A percentile compares a stretch with the other conserved stretches of the same genome.
Evolutionary conservation across 1,139 yeast genomes (phyloP).

Genomic region (Eremothecium coryli): DNA sequence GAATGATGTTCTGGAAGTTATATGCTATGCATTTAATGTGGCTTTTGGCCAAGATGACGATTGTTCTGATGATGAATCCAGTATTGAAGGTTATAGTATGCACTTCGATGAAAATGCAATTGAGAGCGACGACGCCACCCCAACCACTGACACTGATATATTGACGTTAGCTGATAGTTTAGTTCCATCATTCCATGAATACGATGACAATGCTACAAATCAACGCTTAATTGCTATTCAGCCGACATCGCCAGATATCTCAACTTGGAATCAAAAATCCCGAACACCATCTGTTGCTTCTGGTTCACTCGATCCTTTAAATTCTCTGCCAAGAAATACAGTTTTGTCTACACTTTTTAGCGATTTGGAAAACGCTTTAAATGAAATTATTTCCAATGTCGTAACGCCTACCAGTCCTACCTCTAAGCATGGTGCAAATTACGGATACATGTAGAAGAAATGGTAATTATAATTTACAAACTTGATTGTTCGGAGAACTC

Average conservation of each 20-base stretch:
- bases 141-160: not conserved
- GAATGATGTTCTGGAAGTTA: slow-evolving; percentile 23
- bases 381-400: slow-evolving; percentile 7
- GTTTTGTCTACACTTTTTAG: slow-evolving; percentile 5
- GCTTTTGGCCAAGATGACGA: slow-evolving; percentile 24
- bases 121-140: not conserved
- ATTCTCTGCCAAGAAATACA: not conserved
- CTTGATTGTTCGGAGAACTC: no score
- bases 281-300: not conserved
- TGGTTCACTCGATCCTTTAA: not conserved
- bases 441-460: not conserved
- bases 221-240: not conserved
- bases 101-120: not conserved
- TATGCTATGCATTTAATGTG: slow-evolving; percentile 26
- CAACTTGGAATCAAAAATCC: not conserved
- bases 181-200: not conserved
- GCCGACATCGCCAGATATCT: not conserved
- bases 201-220: not conserved
- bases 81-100: not conserved
- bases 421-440: not conserved
- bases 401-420: not conserved
- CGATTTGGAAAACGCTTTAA: slow-evolving; percentile 7
- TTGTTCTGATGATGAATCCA: slow-evolving; percentile 7
- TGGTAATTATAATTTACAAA: no score
- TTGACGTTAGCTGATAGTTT: not conserved